These are phyloP conservation scores for Botrytis sinoallii DNA, from an alignment of 2,329 filamentous ascomycete species.

Conservation along the genomic window DNA sequence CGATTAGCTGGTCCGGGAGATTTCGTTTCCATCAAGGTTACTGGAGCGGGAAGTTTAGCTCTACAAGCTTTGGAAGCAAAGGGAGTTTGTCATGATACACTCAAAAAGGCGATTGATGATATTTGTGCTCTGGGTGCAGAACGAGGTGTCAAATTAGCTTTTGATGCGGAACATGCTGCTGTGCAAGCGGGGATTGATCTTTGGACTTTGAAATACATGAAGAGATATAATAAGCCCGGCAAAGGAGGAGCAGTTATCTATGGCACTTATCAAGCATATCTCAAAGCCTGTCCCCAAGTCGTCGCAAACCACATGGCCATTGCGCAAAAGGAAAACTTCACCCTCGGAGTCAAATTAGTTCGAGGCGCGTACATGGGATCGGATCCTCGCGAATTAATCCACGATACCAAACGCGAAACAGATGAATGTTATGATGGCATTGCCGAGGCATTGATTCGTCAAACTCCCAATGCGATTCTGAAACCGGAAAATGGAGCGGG, in stretches of 20 bases:
- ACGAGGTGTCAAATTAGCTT: slow-evolving; percentile 70
- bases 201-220: slow-evolving; percentile 76
- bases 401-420: slow-evolving; percentile 69
- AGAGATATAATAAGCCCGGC: slow-evolving; percentile 65
- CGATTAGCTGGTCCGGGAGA: slow-evolving; percentile 49
- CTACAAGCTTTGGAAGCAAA: slow-evolving; percentile 63
- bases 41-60: slow-evolving; percentile 73
- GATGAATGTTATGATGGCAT: slow-evolving; percentile 71
- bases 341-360: slow-evolving; percentile 71
- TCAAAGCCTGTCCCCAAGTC: slow-evolving; percentile 58
- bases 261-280: slow-evolving; percentile 76
- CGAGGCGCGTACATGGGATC: slow-evolving; percentile 70
- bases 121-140: slow-evolving; percentile 71
- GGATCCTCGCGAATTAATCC: slow-evolving; percentile 67
- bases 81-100: slow-evolving; percentile 58
- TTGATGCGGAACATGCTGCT: slow-evolving; percentile 81
- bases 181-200: slow-evolving; percentile 77
- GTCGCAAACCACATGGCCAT: slow-evolving; percentile 57
- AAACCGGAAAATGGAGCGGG: slow-evolving; percentile 40
- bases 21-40: slow-evolving; percentile 64
- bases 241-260: slow-evolving; percentile 67
- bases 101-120: slow-evolving; percentile 67
- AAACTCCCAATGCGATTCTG: slow-evolving; percentile 57
- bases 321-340: slow-evolving; percentile 59
- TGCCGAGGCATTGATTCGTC: slow-evolving; percentile 62